Conservation (phyloP, 306 rosid genomes). For the Cercis canadensis region DNA sequence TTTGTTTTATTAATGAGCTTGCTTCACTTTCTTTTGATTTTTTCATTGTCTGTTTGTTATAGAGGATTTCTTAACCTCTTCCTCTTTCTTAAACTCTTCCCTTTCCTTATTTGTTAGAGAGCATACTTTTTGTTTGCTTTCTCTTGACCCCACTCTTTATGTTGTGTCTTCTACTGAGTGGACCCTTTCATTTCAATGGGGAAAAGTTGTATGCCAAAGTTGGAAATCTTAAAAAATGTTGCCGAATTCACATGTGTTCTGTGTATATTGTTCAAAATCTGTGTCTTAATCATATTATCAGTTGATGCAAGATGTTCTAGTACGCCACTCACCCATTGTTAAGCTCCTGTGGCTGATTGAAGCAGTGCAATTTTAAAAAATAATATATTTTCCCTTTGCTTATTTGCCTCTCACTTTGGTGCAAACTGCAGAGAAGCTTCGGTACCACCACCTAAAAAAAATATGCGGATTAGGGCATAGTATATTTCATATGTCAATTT, state of each 20-base stretch:
- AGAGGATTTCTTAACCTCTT: background rate
- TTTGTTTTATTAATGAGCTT: too few relatives aligned
- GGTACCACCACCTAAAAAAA: background rate
- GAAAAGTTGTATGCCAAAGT: slow-evolving; percentile 25
- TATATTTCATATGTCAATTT: too few relatives aligned
- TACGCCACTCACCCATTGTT: background rate
- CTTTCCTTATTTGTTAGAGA: slow-evolving; percentile 4
- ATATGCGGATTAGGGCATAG: too few relatives aligned
- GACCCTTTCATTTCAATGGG: slow-evolving; percentile 24
- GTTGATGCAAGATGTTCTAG: background rate
- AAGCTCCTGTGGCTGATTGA: background rate
- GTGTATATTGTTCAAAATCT: slow-evolving; percentile 15
- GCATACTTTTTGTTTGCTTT: slow-evolving; percentile 32
- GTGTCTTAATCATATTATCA: background rate
- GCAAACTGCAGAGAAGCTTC: background rate
- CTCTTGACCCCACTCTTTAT: slow-evolving; percentile 35
- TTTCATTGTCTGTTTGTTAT: background rate
- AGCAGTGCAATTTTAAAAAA: background rate
- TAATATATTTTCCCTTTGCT: background rate
- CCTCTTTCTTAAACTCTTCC: slow-evolving; percentile 5
- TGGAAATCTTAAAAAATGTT: background rate
- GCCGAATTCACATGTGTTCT: background rate
- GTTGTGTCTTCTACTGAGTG: slow-evolving; percentile 21
- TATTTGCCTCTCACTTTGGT: background rate
- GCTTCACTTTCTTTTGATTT: too few relatives aligned